Evolutionary conservation across 805 yeast genomes (phyloP), one percentile per base, ranked within the genome.

Genomic region (Cyberlindnera saturnus): DNA sequence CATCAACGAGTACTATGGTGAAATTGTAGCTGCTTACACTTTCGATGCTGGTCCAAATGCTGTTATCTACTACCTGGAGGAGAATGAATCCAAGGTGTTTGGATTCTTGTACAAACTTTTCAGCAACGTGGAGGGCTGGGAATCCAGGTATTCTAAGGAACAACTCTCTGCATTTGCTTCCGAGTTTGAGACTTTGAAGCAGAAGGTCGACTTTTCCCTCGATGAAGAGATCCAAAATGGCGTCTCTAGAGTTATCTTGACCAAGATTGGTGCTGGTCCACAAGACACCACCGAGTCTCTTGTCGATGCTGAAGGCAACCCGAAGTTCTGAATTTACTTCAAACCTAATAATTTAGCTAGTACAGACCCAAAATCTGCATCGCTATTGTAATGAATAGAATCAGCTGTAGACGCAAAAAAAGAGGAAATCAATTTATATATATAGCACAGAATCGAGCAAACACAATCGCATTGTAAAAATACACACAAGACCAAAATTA

Each of bases 21-120:
- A 75, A 57, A 74, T 75, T 11, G 74, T 91, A 43, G 99, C 96
- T 11, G 98, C 98, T 32, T 93, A 93, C 66, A 93, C 99, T 2
- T 93, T 85, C 60, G 99, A 93, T 65, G 99, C 99, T 29, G 99
- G 99, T 61, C 99, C 99, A 65, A 93, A 93, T 66, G 96, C 97
- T 17, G 99, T 93, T 36, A 76, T 93, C 48, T 93, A 93, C 69
- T 93, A 93, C 62, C 80, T 82, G 60, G 75, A 75, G 51, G 71
- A 80, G 57, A 77, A 91, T 65, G 96, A 89, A 65, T 55, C 66
- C n/a, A 72, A 70, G 48, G 81, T 93, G 6, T 74, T 91, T 53
- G 82, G 89, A 4, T 71, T 86, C 51, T 67, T 93, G 46, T 69
- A 81, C 63, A 69, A 72, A 44, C 72, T 77, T 50, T 81, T 88